Percentiles rank a stretch among this genome's conserved stretches.
Evolutionary conservation across 2,329 filamentous ascomycete genomes (phyloP).

Genomic region (Endothia cerciana): DNA sequence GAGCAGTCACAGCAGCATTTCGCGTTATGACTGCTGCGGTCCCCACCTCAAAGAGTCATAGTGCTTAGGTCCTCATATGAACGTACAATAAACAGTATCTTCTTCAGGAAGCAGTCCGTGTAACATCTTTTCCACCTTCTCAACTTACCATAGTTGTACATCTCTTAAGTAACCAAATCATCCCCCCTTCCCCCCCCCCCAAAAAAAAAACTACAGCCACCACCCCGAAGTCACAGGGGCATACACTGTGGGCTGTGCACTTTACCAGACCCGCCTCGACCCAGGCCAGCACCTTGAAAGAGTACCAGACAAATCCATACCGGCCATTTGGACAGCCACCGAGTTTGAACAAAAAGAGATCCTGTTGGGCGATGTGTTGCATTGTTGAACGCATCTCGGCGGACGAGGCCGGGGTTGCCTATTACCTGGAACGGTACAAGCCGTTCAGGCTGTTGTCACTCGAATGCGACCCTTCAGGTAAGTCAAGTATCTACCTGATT

Average conservation of each 20-base stretch:
- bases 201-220: not conserved
- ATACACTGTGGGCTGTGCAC: not conserved
- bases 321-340: no score
- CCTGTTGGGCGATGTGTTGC: conserved; percentile 26
- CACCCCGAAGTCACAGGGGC: not conserved
- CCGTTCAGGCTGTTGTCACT: conserved; percentile 38
- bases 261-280: not conserved
- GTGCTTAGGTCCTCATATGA: not conserved
- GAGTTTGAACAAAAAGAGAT: not conserved
- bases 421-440: conserved; percentile 38
- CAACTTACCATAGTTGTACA: no score
- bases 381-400: conserved; percentile 32
- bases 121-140: not conserved
- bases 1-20: no score
- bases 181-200: no score
- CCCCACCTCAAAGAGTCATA: not conserved
- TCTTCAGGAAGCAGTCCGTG: not conserved
- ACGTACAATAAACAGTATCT: not conserved
- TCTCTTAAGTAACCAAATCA: not conserved
- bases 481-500: conserved; percentile 20
- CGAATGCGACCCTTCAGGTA: conserved; percentile 35
- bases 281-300: not conserved
- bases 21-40: not conserved
- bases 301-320: not conserved
- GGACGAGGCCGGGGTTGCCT: conserved; percentile 35